Evolutionary conservation across 345 rosid species (phyloP).

Genomic region (Populus simonii): DNA sequence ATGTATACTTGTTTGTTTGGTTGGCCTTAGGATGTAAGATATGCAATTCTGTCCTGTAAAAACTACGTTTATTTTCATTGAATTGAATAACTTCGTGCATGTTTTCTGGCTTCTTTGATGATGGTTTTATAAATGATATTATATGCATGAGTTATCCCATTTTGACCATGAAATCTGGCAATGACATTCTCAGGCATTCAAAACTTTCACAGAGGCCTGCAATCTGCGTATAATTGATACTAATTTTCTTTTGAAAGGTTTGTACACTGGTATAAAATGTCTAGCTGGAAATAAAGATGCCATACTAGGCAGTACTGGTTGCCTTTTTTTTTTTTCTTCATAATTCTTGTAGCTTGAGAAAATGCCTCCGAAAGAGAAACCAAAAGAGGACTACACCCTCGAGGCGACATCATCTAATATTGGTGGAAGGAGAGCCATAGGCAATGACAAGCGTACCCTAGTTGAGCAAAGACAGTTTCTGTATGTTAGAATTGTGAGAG

Average conservation of each 20-base stretch:
- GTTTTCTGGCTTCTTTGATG: too few species aligned
- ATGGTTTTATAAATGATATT: too few species aligned
- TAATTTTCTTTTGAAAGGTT: neutral
- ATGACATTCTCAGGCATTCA: neutral
- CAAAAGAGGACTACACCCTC: conserved; percentile 38
- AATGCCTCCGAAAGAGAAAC: conserved; percentile 12
- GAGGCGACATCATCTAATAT: conserved; percentile 45
- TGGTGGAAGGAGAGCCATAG: conserved; percentile 34
- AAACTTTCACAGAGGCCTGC: neutral
- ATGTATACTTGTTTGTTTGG: too few species aligned
- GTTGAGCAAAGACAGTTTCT: conserved; percentile 46
- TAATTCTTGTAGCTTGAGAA: neutral
- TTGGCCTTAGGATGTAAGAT: too few species aligned
- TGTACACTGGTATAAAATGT: neutral
- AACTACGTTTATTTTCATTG: too few species aligned
- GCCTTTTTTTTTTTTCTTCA: too few species aligned
- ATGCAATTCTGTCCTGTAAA: too few species aligned
- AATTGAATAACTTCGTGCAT: too few species aligned
- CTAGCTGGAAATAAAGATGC: neutral
- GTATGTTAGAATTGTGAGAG: conserved; percentile 37
- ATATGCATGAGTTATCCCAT: too few species aligned
- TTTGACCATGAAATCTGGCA: too few species aligned
- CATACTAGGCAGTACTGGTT: neutral
- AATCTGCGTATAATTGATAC: too few species aligned
- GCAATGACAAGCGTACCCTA: conserved; percentile 40